Conservation (phyloP, 1,284 basidiomycete genomes). For the Heterobasidion parviporum region DNA sequence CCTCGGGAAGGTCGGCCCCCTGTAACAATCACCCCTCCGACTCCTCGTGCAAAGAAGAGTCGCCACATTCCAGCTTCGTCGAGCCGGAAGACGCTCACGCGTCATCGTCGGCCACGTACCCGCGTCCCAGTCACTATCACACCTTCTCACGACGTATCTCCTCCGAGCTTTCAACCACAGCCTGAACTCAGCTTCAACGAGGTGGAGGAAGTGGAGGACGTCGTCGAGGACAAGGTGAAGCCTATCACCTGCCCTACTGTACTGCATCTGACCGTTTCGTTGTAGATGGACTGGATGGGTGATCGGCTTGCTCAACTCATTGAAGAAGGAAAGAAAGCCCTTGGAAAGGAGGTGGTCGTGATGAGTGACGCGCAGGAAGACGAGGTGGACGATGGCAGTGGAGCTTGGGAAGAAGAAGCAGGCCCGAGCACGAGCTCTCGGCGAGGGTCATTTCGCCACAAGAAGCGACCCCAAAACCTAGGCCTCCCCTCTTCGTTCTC, state of each 20-base stretch:
- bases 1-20: slow-evolving; percentile 5
- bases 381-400: slow-evolving; percentile 64
- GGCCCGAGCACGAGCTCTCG: slow-evolving; percentile 14
- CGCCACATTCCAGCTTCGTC: slow-evolving; percentile 17
- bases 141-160: slow-evolving; percentile 20
- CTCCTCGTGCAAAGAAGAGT: slow-evolving; percentile 21
- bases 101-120: slow-evolving; percentile 25
- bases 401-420: slow-evolving; percentile 56
- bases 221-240: slow-evolving; percentile 39
- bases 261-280: background rate
- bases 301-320: slow-evolving; percentile 59
- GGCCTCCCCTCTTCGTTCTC: slow-evolving; percentile 18
- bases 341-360: slow-evolving; percentile 63
- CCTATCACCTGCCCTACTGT: background rate
- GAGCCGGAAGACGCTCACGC: slow-evolving; percentile 22
- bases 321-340: slow-evolving; percentile 63
- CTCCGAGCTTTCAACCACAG: slow-evolving; percentile 17
- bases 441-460: slow-evolving; percentile 21
- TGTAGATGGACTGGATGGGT: slow-evolving; percentile 70
- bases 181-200: slow-evolving; percentile 17
- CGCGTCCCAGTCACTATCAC: slow-evolving; percentile 14
- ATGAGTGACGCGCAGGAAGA: slow-evolving; percentile 65
- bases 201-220: slow-evolving; percentile 21
- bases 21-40: slow-evolving; percentile 12
- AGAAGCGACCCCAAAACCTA: slow-evolving; percentile 17